Percentiles rank a stretch among this genome's conserved stretches.
phyloP scores from a whole-genome alignment of 1,284 basidiomycete genomes.

The Neonothopanus nambi region DNA sequence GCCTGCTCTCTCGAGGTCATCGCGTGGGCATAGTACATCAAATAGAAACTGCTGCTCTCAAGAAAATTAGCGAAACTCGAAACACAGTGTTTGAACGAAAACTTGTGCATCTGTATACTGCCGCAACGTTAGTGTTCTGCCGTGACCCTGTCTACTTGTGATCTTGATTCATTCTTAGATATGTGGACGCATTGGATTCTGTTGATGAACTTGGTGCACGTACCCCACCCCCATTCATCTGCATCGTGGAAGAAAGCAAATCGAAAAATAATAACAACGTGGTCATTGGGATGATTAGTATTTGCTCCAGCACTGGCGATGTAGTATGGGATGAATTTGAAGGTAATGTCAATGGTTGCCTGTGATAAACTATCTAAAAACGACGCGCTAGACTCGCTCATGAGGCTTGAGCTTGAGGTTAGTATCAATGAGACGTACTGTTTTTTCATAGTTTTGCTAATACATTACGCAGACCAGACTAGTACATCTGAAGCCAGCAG shows the following conservation, averaged over 20 bases:
- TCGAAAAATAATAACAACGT: slow-evolving; percentile 47
- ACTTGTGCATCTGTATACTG: slow-evolving; percentile 83
- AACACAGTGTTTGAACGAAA: slow-evolving; percentile 83
- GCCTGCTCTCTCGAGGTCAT: slow-evolving; percentile 83
- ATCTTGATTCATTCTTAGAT: slow-evolving; percentile 41
- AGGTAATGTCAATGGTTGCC: slow-evolving; percentile 40
- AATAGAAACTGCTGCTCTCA: slow-evolving; percentile 92
- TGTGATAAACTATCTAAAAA: too few species aligned
- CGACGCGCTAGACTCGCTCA: slow-evolving; percentile 58
- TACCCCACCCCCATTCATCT: slow-evolving; percentile 62
- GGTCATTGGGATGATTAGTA: slow-evolving; percentile 73
- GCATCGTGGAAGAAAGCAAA: slow-evolving; percentile 66
- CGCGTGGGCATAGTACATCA: slow-evolving; percentile 94
- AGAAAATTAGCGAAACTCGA: slow-evolving; percentile 85
- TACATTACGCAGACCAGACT: slow-evolving; percentile 66
- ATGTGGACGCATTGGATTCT: slow-evolving; percentile 73
- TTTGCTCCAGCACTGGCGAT: slow-evolving; percentile 87
- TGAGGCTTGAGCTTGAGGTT: slow-evolving; percentile 88
- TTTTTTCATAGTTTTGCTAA: slow-evolving; percentile 3
- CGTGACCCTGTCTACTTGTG: slow-evolving; percentile 1
- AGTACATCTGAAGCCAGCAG: slow-evolving; percentile 81
- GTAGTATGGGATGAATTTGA: slow-evolving; percentile 92
- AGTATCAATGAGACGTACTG: slow-evolving; percentile 2
- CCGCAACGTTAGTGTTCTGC: slow-evolving; percentile 73
- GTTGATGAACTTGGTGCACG: slow-evolving; percentile 63